Percentiles rank a stretch among this genome's conserved stretches.
These are phyloP conservation scores for Diaporthe destruens DNA, from an alignment of 2,329 filamentous ascomycete species.

Conservation along the genomic window DNA sequence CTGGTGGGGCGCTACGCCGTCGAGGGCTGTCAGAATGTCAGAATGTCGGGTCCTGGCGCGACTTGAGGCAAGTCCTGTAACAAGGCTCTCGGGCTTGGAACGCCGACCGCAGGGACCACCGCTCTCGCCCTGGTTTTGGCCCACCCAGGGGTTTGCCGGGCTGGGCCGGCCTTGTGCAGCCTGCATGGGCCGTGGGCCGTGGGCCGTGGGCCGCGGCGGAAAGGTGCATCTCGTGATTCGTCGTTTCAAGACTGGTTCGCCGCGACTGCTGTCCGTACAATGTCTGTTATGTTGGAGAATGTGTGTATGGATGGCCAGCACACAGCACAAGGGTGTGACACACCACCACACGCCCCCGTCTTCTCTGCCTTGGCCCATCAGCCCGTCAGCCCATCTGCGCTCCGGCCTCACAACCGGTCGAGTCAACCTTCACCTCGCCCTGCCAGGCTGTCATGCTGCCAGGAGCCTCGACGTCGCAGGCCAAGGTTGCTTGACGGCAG, in stretches of 20 bases:
- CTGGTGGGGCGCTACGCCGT: conserved; percentile 18
- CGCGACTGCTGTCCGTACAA: neutral
- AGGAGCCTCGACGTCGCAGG: conserved; percentile 4
- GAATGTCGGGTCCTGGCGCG: conserved; percentile 48
- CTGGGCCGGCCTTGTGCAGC: neutral
- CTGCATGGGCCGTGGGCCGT: neutral
- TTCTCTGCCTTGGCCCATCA: neutral
- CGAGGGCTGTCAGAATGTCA: conserved; percentile 32
- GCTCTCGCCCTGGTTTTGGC: conserved; percentile 27
- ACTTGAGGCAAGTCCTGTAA: conserved; percentile 56
- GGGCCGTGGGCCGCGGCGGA: conserved; percentile 25
- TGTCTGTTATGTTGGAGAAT: too few relatives aligned
- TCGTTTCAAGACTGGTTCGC: conserved; percentile 38
- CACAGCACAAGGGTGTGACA: conserved; percentile 22
- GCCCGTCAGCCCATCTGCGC: neutral
- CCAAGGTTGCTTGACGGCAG: too few relatives aligned
- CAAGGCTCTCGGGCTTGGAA: conserved; percentile 43
- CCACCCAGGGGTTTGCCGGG: conserved; percentile 31
- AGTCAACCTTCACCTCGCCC: conserved; percentile 2
- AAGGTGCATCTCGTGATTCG: conserved; percentile 35
- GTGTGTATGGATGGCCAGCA: conserved; percentile 10
- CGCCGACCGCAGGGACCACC: conserved; percentile 17
- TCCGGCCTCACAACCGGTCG: too few relatives aligned
- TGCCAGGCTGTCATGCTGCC: neutral
- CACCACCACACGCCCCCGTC: too few relatives aligned